Conservation (phyloP, 2,329 filamentous ascomycete genomes). For the Beauveria rudraprayagi region DNA sequence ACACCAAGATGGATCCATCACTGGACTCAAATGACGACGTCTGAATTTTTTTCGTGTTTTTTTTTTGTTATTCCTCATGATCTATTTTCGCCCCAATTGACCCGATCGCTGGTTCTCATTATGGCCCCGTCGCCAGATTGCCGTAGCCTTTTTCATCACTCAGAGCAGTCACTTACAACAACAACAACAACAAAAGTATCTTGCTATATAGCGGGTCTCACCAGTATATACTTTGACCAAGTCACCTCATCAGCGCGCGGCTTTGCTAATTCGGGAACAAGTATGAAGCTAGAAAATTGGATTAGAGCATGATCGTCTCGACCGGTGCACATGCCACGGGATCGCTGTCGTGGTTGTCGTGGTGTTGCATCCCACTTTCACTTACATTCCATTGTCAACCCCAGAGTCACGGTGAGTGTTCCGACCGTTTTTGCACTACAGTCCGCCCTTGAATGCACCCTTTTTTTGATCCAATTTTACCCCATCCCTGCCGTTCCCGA, state of each 20-base stretch:
- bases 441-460: background rate
- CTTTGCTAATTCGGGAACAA: background rate
- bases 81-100: background rate
- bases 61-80: background rate
- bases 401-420: background rate
- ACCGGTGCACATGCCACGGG: background rate
- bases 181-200: background rate
- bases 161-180: background rate
- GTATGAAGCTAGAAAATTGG: background rate
- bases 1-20: conserved; percentile 10
- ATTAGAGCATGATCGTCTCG: conserved; percentile 6
- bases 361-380: conserved; percentile 11
- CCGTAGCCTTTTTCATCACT: background rate
- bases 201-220: background rate
- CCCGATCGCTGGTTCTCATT: conserved; percentile 9
- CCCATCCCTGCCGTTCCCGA: background rate
- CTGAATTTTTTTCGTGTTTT: background rate
- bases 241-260: background rate
- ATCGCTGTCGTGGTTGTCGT: conserved; percentile 10
- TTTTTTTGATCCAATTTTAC: background rate
- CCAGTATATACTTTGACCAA: background rate
- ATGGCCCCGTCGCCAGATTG: conserved; percentile 11
- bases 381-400: conserved; percentile 10
- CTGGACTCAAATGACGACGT: conserved; percentile 10
- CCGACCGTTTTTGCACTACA: background rate